These are phyloP conservation scores for Bocquillonia castaneifolia DNA, from an alignment of 441 rosid genomes.

Conservation along the genomic window DNA sequence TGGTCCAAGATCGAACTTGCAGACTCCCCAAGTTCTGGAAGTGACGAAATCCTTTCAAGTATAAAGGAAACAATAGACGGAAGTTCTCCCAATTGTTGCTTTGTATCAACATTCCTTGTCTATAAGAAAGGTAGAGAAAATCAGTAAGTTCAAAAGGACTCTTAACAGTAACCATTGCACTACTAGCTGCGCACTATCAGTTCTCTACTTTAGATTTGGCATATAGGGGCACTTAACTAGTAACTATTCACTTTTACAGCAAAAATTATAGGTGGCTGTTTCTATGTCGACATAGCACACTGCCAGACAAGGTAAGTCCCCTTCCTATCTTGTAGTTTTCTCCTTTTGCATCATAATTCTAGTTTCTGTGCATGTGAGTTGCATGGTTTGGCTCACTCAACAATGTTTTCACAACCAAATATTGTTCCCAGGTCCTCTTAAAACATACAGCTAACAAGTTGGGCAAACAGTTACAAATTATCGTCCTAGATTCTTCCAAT, in stretches of 20 bases:
- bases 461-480: not conserved
- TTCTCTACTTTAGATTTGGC: not conserved
- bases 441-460: too few relatives aligned
- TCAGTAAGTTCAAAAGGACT: conserved; percentile 10
- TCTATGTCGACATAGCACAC: not conserved
- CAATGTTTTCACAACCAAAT: not conserved
- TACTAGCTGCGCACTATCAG: not conserved
- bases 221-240: not conserved
- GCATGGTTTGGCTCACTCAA: not conserved
- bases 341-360: not conserved
- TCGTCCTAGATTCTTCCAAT: not conserved
- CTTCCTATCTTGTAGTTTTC: not conserved
- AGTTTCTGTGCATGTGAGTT: not conserved
- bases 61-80: conserved; percentile 62
- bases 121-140: conserved; percentile 23
- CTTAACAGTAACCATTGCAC: conserved; percentile 6
- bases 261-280: not conserved
- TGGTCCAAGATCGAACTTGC: conserved; percentile 56
- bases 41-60: conserved; percentile 49
- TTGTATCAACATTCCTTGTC: conserved; percentile 76
- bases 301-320: not conserved
- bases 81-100: conserved; percentile 62
- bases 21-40: conserved; percentile 37
- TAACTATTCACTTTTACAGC: not conserved
- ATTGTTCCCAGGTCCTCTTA: not conserved